Conservation (phyloP, 192 early-diverging fungal genomes). For the Podila horticola region DNA sequence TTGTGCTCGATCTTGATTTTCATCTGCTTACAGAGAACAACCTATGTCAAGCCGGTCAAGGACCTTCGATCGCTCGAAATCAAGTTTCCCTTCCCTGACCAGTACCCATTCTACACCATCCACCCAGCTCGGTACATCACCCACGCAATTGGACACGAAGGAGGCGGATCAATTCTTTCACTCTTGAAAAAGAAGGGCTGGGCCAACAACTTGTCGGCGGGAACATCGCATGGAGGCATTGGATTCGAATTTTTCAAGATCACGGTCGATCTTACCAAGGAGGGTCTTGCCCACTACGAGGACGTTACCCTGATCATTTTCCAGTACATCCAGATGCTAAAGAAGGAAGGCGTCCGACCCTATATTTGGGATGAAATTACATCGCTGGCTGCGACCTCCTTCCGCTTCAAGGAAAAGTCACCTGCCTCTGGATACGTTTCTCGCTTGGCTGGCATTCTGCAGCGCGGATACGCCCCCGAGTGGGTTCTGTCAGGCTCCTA, state of each 20-base stretch:
- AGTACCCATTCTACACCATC: conserved; percentile 61
- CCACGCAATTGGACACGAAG: conserved; percentile 94
- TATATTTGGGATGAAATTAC: conserved; percentile 84
- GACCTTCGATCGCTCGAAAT: conserved; percentile 83
- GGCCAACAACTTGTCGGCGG: conserved; percentile 82
- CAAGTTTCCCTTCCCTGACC: conserved; percentile 89
- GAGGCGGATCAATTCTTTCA: conserved; percentile 86
- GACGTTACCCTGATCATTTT: conserved; percentile 87
- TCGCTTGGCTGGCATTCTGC: conserved; percentile 79
- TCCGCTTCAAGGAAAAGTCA: conserved; percentile 82
- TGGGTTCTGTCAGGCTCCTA: conserved; percentile 74
- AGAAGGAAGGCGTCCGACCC: conserved; percentile 71
- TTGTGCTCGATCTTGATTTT: too few relatives aligned
- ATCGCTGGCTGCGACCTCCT: conserved; percentile 62
- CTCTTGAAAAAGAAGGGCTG: conserved; percentile 90
- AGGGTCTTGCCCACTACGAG: conserved; percentile 80
- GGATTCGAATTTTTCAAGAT: conserved; percentile 89
- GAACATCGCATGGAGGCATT: conserved; percentile 69
- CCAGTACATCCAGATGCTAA: conserved; percentile 90
- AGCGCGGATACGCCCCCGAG: conserved; percentile 75
- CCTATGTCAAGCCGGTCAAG: conserved; percentile 82
- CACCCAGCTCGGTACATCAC: conserved; percentile 83
- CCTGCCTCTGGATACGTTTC: conserved; percentile 74
- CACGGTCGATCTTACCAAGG: conserved; percentile 83
- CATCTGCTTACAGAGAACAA: conserved; percentile 61